Conservation (phyloP, 2,329 filamentous ascomycete species). For the Ophidiomyces ophidiicola region DNA sequence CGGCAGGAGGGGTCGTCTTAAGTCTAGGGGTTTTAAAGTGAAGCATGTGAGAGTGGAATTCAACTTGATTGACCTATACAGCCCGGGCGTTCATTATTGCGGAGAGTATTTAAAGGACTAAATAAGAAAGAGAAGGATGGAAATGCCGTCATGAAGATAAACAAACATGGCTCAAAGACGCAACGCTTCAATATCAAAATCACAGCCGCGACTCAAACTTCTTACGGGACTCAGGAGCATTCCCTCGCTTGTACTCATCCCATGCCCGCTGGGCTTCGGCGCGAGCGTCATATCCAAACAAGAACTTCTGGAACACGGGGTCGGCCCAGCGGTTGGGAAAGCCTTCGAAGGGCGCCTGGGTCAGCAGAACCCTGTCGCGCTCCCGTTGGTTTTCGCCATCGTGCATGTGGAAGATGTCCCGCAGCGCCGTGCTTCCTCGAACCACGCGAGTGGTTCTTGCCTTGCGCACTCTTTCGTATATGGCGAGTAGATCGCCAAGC, state of each 20-base stretch:
- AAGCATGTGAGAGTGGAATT: too few relatives aligned
- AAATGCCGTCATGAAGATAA: not conserved
- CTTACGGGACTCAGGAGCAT: not conserved
- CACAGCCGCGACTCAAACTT: slow-evolving; percentile 3
- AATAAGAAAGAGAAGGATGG: not conserved
- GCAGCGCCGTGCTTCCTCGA: slow-evolving; percentile 47
- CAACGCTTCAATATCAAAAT: not conserved
- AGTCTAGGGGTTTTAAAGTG: too few relatives aligned
- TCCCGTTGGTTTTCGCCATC: slow-evolving; percentile 47
- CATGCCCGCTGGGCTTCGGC: slow-evolving; percentile 9
- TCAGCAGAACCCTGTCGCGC: slow-evolving; percentile 38
- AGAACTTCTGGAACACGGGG: slow-evolving; percentile 27
- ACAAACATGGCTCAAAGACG: too few relatives aligned
- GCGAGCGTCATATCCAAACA: slow-evolving; percentile 30
- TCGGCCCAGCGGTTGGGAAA: slow-evolving; percentile 36
- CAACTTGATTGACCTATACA: too few relatives aligned
- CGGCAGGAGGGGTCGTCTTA: too few relatives aligned
- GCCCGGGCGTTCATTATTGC: too few relatives aligned
- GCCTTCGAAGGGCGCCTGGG: slow-evolving; percentile 27
- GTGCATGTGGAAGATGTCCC: slow-evolving; percentile 49
- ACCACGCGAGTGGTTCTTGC: slow-evolving; percentile 50
- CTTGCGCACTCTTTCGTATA: slow-evolving; percentile 48
- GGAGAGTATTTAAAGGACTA: too few relatives aligned
- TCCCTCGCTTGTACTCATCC: slow-evolving; percentile 12
- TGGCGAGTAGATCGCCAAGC: slow-evolving; percentile 18